Conservation (phyloP, 78 protist species). For the Guillardia theta region DNA sequence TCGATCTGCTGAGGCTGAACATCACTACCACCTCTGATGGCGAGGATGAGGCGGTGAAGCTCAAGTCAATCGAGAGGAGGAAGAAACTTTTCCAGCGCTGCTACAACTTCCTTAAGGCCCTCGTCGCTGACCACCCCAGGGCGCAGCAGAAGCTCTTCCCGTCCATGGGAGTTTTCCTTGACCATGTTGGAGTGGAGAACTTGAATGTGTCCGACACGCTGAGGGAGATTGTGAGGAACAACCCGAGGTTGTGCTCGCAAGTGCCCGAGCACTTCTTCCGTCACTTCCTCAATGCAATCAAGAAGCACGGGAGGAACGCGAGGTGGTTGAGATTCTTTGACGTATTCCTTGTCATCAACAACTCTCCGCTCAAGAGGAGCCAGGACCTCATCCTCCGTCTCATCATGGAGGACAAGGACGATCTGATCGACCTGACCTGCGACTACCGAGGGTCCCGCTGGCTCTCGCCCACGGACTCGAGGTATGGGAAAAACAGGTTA, state of each 20-base stretch:
- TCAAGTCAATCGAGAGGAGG: not conserved
- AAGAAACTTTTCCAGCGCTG: not conserved
- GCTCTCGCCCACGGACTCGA: not conserved
- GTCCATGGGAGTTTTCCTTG: not conserved
- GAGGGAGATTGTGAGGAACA: not conserved
- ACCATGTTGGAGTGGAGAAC: not conserved
- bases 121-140: not conserved
- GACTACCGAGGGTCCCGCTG: not conserved
- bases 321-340: no score
- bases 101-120: not conserved
- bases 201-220: not conserved
- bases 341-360: no score
- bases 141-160: constrained; percentile 29
- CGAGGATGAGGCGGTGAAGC: not conserved
- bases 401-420: not conserved
- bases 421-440: not conserved
- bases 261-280: not conserved
- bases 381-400: no score
- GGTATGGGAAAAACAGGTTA: not conserved
- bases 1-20: not conserved
- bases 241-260: not conserved
- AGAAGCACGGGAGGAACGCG: no score
- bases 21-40: not conserved
- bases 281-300: not conserved
- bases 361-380: no score